Base-by-base conservation (phyloP, 2,329 filamentous ascomycete species). In the Fusarium scirpi region DNA sequence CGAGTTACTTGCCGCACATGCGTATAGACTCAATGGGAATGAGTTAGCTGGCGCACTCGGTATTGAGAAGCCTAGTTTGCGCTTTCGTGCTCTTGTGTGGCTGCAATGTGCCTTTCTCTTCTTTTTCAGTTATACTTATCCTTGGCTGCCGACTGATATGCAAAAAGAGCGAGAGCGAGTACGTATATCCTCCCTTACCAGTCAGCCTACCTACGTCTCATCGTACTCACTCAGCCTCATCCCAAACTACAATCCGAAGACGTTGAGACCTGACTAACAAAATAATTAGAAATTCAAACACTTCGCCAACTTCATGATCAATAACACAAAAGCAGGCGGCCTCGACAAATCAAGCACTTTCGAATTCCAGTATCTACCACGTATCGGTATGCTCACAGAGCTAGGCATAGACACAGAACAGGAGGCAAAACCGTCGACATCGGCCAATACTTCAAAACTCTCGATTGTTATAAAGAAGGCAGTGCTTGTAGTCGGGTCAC, bases 301-400 rank as follows among this genome's bases (percentile, higher is more conserved):
- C 24, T 63, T 76, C 43, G 71, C 71, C n/a, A 67, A 77, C 67
- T 91, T 88, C 77, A 81, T 83, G 20, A 77, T 91, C 5, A 85
- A 92, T 18, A 85, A 90, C n/a, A 84, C 90, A 60, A 86, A 88
- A 59, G 64, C 77, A 57, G 87, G 84, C 58, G 91, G 90, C 0
- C 82, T 94, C 10, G 88, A 90, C 1, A 82, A 85, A 48, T 85
- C 90, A 73, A 88, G 86, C 3, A 83, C 81, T 11, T 94, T 94
- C 74, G 87, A 91, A 22, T 91, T 94, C 79, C 91, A 93, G 76
- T 92, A 91, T 74, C 82, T 91, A 12, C 91, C 91, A 0, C 76
- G 77, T 27, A 74, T 81, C 20, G 79, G 78, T 24, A 79, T 76
- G 67, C 76, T 78, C 47, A 82, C 80, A 16, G 69, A 75, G 56